A percentile compares a stretch with the other conserved stretches of the same genome.
phyloP scores from a whole-genome alignment of 148 eudicot genomes.

The Silene uniflora region DNA sequence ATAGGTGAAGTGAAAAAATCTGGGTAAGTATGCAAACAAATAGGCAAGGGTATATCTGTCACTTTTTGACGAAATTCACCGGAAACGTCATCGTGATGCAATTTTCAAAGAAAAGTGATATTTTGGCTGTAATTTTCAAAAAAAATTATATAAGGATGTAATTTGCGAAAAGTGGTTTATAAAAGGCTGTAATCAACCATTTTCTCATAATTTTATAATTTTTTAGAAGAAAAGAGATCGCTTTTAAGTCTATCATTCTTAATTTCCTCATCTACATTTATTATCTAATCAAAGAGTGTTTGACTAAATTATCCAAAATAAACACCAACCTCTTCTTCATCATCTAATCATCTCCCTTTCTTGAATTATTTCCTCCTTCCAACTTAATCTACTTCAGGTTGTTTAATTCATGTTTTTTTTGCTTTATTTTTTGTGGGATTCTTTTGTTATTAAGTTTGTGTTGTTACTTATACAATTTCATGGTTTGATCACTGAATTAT shows the following conservation, averaged over 20 bases:
- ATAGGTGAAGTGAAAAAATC: no score
- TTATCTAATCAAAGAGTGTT: not conserved
- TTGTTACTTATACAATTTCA: not conserved
- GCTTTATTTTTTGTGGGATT: not conserved
- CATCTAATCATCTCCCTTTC: not conserved
- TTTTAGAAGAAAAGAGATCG: no score
- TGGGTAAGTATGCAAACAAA: no score
- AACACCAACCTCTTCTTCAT: not conserved
- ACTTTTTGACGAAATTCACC: no score
- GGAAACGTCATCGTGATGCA: no score
- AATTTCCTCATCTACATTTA: slow-evolving; percentile 20
- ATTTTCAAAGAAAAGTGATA: no score
- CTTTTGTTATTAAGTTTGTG: not conserved
- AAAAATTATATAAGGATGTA: no score
- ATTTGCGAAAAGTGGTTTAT: no score
- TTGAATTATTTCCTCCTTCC: not conserved
- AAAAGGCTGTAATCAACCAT: no score
- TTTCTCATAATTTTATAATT: no score
- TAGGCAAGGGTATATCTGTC: no score
- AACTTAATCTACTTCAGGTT: slow-evolving; percentile 16
- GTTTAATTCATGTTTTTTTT: not conserved
- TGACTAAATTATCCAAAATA: not conserved
- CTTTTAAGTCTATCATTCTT: slow-evolving; percentile 5
- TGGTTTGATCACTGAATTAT: not conserved
- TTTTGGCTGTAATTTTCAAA: no score